Evolutionary conservation across 2,329 filamentous ascomycete genomes (phyloP).

Genomic region (Daldinia sp.): DNA sequence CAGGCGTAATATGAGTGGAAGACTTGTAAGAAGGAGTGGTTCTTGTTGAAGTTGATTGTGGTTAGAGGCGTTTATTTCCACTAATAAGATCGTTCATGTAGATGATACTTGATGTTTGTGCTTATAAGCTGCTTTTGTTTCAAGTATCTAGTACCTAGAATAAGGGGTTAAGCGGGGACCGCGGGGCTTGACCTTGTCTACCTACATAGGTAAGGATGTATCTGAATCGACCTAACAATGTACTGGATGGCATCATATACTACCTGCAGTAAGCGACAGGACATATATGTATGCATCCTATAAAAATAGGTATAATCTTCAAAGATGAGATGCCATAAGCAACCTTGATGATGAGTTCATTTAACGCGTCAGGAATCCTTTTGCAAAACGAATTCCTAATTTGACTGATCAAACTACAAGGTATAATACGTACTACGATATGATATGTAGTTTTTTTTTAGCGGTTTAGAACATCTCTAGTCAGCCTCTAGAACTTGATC

Average conservation of each 20-base stretch:
- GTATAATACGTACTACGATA: neutral
- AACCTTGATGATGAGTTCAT: neutral
- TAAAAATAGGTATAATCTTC: neutral
- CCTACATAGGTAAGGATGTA: constrained; percentile 3
- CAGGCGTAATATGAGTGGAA: constrained; percentile 35
- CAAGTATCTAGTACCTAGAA: constrained; percentile 13
- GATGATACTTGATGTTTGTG: neutral
- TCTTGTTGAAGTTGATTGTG: constrained; percentile 10
- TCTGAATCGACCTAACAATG: constrained; percentile 1
- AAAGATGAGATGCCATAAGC: neutral
- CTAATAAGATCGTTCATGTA: constrained; percentile 14
- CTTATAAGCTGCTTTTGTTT: neutral
- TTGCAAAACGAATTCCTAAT: neutral
- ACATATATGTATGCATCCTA: neutral
- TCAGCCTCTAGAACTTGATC: constrained; percentile 6
- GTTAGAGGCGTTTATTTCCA: constrained; percentile 24
- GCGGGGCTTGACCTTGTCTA: constrained; percentile 18
- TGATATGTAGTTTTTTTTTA: neutral
- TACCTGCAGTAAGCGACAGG: neutral
- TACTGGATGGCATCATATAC: neutral
- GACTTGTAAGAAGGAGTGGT: constrained; percentile 15
- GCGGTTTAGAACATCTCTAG: neutral
- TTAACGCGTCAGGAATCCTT: neutral
- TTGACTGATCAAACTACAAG: neutral
- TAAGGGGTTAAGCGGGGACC: constrained; percentile 23